Base-by-base conservation (phyloP, 2,329 filamentous ascomycete species). In the Penicillium sp. region DNA sequence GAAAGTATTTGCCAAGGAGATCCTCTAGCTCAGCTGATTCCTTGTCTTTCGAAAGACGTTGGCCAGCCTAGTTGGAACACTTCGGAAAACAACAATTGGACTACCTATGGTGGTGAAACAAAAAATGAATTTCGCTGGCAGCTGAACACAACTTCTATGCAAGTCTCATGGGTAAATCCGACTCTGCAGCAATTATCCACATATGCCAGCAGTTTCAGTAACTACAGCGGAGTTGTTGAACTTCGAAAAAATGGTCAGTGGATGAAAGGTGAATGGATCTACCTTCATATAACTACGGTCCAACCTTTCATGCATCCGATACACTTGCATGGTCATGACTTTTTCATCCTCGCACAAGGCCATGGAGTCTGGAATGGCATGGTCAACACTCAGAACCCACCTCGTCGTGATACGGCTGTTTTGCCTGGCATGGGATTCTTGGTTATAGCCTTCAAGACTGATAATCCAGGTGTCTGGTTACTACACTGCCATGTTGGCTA, bases 141-240 rank as follows among this genome's bases (percentile, higher is more conserved):
- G 4, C 31, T 33, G 4, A 33, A 33, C 14, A 33, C 3, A 6
- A 33, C 31, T 4, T 13, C 31, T 4, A 33, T 33, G 31, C 31
- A 33, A n/a, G 7, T n/a, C 6, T 4, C 4, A 5, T 33, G 31
- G 31, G 13, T 4, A 33, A 33, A 33, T 11, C 31, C 31, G 13
- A 33, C 31, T 4, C 14, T 33, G 31, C 6, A 33, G 13, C 31
- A 33, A 29, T 6, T 29, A 29, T 29, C 26, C 11, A 29, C 26
- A 29, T 6, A 29, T 29, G 11, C 26, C 5, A 29, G 6, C 11
- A 29, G 11, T 11, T 29, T 29, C 26, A 29, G 11, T 29, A 29
- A 11, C 5, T 29, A 66, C 68, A 10, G 78, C 79, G 26, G 26
- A 6, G 11, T 29, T 11, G 11, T 29, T 11, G 26, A 29, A 11